Conservation (phyloP, 2,329 filamentous ascomycete species). For the Aspergillus sp. region DNA sequence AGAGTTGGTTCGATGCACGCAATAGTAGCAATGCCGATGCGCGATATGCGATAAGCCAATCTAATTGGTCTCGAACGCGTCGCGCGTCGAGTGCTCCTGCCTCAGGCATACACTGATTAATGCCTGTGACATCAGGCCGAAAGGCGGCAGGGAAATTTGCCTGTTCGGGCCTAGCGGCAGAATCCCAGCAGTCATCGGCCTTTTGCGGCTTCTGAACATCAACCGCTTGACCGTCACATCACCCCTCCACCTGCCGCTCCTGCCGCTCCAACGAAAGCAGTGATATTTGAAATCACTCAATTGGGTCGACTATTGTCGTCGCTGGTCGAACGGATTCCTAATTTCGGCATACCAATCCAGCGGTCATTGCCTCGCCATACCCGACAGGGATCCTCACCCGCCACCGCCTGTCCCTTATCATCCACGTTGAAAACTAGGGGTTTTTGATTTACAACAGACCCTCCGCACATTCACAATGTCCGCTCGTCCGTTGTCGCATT, state of each 20-base stretch:
- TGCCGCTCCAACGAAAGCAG: constrained; percentile 26
- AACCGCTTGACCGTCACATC: constrained; percentile 30
- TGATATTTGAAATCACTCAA: constrained; percentile 26
- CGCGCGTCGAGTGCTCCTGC: constrained; percentile 31
- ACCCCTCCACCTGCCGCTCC: constrained; percentile 31
- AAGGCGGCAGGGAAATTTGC: constrained; percentile 30
- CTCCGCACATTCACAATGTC: constrained; percentile 38
- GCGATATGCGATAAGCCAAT: constrained; percentile 20
- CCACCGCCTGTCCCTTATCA: constrained; percentile 22
- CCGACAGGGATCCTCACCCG: constrained; percentile 23
- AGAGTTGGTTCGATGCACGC: constrained; percentile 5
- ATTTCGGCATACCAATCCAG: constrained; percentile 11
- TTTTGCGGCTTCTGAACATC: constrained; percentile 44
- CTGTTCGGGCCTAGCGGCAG: constrained; percentile 33
- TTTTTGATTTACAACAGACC: constrained; percentile 4
- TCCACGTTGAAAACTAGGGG: constrained; percentile 14
- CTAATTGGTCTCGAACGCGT: constrained; percentile 28
- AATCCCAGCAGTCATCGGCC: constrained; percentile 32
- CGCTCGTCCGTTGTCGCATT: constrained; percentile 41
- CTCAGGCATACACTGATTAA: constrained; percentile 20
- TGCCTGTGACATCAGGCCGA: constrained; percentile 27
- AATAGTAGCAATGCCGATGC: constrained; percentile 11
- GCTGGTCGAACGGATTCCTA: constrained; percentile 14
- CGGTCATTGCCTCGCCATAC: constrained; percentile 15
- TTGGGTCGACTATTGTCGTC: constrained; percentile 24